phyloP scores from a whole-genome alignment of 345 rosid species.

The Hypericum androsaemum region DNA sequence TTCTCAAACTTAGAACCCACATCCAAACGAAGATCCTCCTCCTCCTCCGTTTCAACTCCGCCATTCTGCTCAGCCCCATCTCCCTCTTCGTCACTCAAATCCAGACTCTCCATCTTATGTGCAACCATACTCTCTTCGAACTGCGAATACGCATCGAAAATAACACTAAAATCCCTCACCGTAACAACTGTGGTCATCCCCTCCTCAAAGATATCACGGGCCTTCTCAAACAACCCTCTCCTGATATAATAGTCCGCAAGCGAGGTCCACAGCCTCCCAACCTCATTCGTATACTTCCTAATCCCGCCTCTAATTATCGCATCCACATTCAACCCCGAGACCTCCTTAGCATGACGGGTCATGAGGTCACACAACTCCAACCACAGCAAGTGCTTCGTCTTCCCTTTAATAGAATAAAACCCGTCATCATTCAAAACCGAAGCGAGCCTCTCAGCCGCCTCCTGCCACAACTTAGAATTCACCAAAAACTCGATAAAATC shows the following conservation, averaged over 20 bases:
- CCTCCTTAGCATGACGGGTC: conserved; percentile 68
- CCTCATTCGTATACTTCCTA: conserved; percentile 87
- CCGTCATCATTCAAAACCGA: conserved; percentile 82
- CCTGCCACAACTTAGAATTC: conserved; percentile 83
- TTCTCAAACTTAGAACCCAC: conserved; percentile 54
- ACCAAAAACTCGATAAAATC: conserved; percentile 85
- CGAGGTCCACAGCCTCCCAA: conserved; percentile 89
- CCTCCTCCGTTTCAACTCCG: conserved; percentile 14
- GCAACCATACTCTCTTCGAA: conserved; percentile 78
- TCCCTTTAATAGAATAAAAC: conserved; percentile 75
- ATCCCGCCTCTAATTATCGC: conserved; percentile 95
- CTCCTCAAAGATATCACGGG: conserved; percentile 87
- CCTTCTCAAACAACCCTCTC: conserved; percentile 79
- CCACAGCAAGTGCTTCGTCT: conserved; percentile 85
- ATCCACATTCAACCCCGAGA: conserved; percentile 86
- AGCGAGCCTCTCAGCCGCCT: conserved; percentile 74
- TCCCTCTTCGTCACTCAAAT: conserved; percentile 55
- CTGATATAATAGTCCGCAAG: conserved; percentile 92
- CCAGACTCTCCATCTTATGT: conserved; percentile 55
- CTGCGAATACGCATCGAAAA: conserved; percentile 74
- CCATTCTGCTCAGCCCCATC: conserved; percentile 37
- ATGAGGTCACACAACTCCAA: conserved; percentile 85
- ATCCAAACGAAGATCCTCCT: conserved; percentile 63
- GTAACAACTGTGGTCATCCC: conserved; percentile 94
- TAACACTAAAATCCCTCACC: conserved; percentile 85